Evolutionary conservation across 225 moss, liverwort and hornwort species (phyloP).

Genomic region (Bryoerythrophyllum caledonicum): DNA sequence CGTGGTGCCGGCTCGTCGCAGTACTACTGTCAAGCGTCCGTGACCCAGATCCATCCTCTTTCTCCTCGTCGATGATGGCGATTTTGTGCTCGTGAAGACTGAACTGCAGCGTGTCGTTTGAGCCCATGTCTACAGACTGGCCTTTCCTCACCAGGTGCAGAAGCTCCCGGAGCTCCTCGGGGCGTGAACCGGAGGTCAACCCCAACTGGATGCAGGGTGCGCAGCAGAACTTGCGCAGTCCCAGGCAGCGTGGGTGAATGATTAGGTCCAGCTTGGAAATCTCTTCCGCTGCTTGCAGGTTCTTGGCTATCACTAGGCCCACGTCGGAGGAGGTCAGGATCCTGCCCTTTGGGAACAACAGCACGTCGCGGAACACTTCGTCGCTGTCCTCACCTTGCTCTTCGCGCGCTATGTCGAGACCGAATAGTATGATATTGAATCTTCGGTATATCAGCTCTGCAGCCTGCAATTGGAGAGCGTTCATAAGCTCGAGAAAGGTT

Average conservation of each 20-base stretch:
- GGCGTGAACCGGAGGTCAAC: constrained; percentile 11
- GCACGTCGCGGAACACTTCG: constrained; percentile 50
- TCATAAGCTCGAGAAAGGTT: constrained; percentile 5
- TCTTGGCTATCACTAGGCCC: constrained; percentile 56
- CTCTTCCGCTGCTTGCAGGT: constrained; percentile 46
- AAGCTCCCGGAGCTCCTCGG: constrained; percentile 38
- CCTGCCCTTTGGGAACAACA: constrained; percentile 49
- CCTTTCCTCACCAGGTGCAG: constrained; percentile 34
- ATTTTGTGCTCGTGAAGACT: constrained; percentile 38
- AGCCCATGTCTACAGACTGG: constrained; percentile 4
- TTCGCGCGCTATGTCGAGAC: constrained; percentile 45
- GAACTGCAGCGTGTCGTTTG: constrained; percentile 15
- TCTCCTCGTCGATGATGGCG: constrained; percentile 33
- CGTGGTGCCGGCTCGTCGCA: constrained; percentile 35
- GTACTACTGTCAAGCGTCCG: constrained; percentile 8
- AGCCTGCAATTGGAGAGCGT: constrained; percentile 36
- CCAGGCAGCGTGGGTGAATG: constrained; percentile 29
- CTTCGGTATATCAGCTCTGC: constrained; percentile 51
- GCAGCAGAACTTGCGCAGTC: constrained; percentile 39
- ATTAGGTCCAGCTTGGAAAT: constrained; percentile 42
- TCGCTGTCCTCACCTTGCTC: constrained; percentile 40
- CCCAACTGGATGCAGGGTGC: constrained; percentile 33
- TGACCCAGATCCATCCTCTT: constrained; percentile 1
- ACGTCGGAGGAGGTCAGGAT: constrained; percentile 43
- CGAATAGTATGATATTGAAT: constrained; percentile 48